Percentiles rank a stretch among this genome's conserved stretches.
Evolutionary conservation across 2,329 filamentous ascomycete genomes (phyloP).

Genomic region (Calonectria henricotiae): DNA sequence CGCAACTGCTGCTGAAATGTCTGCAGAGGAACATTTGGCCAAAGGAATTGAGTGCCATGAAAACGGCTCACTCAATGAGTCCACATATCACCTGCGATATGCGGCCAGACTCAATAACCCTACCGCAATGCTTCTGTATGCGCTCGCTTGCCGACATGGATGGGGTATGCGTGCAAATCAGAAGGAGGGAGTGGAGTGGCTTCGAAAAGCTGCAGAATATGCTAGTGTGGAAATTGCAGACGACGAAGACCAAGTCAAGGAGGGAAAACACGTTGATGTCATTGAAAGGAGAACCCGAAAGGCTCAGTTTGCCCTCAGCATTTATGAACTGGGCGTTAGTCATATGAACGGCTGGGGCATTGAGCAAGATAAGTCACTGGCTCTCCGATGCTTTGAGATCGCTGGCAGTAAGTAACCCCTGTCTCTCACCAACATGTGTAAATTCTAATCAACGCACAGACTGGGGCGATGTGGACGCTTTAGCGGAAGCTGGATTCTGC

Average conservation of each 20-base stretch:
- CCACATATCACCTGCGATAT: slow-evolving; percentile 94
- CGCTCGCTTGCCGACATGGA: slow-evolving; percentile 93
- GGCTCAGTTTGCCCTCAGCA: slow-evolving; percentile 94
- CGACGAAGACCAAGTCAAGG: slow-evolving; percentile 79
- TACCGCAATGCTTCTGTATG: slow-evolving; percentile 96
- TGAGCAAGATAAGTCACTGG: slow-evolving; percentile 90
- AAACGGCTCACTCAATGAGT: slow-evolving; percentile 89
- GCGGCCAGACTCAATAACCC: slow-evolving; percentile 90
- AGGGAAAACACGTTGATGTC: slow-evolving; percentile 76
- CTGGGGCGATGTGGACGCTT: slow-evolving; percentile 96
- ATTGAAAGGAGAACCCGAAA: slow-evolving; percentile 86
- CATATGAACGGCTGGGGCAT: slow-evolving; percentile 99
- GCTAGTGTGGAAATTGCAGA: slow-evolving; percentile 88
- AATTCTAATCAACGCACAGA: slow-evolving; percentile 62
- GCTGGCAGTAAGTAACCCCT: slow-evolving; percentile 77
- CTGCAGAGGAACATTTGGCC: slow-evolving; percentile 89
- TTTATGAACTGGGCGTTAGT: slow-evolving; percentile 96
- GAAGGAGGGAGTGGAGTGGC: slow-evolving; percentile 90
- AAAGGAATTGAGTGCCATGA: slow-evolving; percentile 95
- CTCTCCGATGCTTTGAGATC: slow-evolving; percentile 95
- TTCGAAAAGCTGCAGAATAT: slow-evolving; percentile 90
- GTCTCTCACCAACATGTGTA: too few species aligned
- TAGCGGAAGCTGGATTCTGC: slow-evolving; percentile 96
- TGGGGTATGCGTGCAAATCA: slow-evolving; percentile 98
- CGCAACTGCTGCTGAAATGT: slow-evolving; percentile 78